phyloP scores from a whole-genome alignment of 2,329 filamentous ascomycete genomes.

The Cercospora citrullina region DNA sequence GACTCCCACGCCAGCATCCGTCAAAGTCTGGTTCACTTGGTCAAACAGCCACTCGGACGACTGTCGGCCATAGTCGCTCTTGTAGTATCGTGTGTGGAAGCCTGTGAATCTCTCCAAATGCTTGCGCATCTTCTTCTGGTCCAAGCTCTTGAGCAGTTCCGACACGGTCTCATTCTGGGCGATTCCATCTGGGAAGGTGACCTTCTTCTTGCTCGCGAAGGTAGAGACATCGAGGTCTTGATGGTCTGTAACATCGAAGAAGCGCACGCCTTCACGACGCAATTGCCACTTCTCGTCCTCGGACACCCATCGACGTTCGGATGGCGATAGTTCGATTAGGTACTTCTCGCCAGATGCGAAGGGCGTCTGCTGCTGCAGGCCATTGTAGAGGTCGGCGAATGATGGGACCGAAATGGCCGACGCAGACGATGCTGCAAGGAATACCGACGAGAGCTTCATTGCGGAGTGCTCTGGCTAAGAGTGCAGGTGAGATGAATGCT shows the following conservation, averaged over 20 bases:
- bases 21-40: constrained; percentile 71
- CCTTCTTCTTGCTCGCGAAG: constrained; percentile 41
- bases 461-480: not conserved
- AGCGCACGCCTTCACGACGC: constrained; percentile 75
- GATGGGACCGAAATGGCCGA: constrained; percentile 29
- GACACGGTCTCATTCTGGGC: constrained; percentile 65
- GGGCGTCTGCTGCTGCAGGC: constrained; percentile 33
- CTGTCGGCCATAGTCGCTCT: constrained; percentile 73
- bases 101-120: constrained; percentile 76
- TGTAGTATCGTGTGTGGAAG: constrained; percentile 82
- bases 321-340: constrained; percentile 81
- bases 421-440: constrained; percentile 28
- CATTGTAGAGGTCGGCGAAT: constrained; percentile 25
- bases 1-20: constrained; percentile 69
- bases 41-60: constrained; percentile 84
- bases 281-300: constrained; percentile 95
- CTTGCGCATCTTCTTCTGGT: constrained; percentile 72
- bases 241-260: constrained; percentile 87
- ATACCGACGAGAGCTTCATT: constrained; percentile 30
- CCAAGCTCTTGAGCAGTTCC: constrained; percentile 66
- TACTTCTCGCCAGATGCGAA: constrained; percentile 54
- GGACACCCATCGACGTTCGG: constrained; percentile 80
- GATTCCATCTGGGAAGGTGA: constrained; percentile 67
- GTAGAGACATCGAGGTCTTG: constrained; percentile 29
- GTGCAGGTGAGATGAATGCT: not conserved